A percentile compares a stretch with the other conserved stretches of the same genome.
Evolutionary conservation across 2,329 filamentous ascomycete species (phyloP).

Genomic region (Magnaporthiopsis poae): DNA sequence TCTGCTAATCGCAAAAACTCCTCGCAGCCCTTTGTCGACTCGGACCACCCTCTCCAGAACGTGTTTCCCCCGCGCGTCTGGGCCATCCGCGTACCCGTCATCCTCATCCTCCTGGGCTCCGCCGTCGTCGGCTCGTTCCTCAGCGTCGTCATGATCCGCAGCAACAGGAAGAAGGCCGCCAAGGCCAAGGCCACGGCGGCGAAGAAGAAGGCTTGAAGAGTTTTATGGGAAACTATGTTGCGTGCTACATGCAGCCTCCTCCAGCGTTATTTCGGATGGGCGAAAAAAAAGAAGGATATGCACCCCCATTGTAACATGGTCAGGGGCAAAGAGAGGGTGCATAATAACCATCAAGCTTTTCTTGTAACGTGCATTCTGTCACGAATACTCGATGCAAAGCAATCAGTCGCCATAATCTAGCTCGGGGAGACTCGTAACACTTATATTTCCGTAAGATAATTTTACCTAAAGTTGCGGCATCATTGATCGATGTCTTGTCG

Average conservation of each 20-base stretch:
- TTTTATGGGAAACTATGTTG: conserved; percentile 2
- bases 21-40: conserved; percentile 85
- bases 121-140: conserved; percentile 95
- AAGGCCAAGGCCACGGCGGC: conserved; percentile 71
- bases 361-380: background rate
- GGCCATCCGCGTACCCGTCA: conserved; percentile 97
- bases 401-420: background rate
- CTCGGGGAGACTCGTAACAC: background rate
- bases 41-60: conserved; percentile 82
- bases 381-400: background rate
- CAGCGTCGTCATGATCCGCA: conserved; percentile 95
- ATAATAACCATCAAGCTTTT: background rate
- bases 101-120: conserved; percentile 81
- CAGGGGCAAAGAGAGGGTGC: background rate
- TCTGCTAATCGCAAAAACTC: conserved; percentile 5
- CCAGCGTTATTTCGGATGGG: background rate
- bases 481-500: background rate
- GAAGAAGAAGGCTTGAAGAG: conserved; percentile 72
- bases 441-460: background rate
- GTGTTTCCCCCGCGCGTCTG: conserved; percentile 95
- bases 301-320: background rate
- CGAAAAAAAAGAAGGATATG: background rate
- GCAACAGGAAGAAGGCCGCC: conserved; percentile 92
- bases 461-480: background rate
- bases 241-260: background rate